phyloP scores from a whole-genome alignment of 176 grass and related monocot genomes.

The Musa schizocarpa region DNA sequence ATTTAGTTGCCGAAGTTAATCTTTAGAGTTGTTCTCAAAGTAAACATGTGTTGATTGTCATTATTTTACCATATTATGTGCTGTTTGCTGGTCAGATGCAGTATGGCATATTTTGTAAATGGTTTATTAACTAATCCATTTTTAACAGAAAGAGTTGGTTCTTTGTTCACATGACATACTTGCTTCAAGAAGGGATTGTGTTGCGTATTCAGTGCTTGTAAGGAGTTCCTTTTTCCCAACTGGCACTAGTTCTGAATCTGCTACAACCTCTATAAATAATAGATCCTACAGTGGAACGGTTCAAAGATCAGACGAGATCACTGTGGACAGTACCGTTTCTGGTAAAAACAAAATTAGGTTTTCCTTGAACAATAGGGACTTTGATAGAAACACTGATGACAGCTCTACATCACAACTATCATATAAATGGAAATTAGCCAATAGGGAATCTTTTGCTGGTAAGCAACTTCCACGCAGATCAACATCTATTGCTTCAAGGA shows the following conservation, averaged over 20 bases:
- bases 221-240: constrained; percentile 37
- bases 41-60: not conserved
- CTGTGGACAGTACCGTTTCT: constrained; percentile 88
- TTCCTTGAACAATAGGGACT: constrained; percentile 55
- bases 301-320: constrained; percentile 90
- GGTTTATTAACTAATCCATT: not conserved
- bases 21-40: not conserved
- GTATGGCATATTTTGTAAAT: not conserved
- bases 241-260: constrained; percentile 89
- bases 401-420: constrained; percentile 70
- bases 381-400: constrained; percentile 64
- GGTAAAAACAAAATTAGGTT: constrained; percentile 53
- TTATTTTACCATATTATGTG: not conserved
- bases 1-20: too few relatives aligned
- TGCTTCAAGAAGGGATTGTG: constrained; percentile 58
- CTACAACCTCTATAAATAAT: constrained; percentile 95
- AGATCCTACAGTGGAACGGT: constrained; percentile 72
- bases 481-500: constrained; percentile 29
- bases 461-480: constrained; percentile 62
- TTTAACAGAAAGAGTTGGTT: constrained; percentile 67
- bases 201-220: constrained; percentile 45
- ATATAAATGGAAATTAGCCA: constrained; percentile 66
- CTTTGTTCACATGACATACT: constrained; percentile 88
- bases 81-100: not conserved
- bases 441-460: constrained; percentile 60